Percentiles rank a stretch among this genome's conserved stretches.
phyloP scores from a whole-genome alignment of 163 green algal genomes.

The Trebouxiophyceae sp. region DNA sequence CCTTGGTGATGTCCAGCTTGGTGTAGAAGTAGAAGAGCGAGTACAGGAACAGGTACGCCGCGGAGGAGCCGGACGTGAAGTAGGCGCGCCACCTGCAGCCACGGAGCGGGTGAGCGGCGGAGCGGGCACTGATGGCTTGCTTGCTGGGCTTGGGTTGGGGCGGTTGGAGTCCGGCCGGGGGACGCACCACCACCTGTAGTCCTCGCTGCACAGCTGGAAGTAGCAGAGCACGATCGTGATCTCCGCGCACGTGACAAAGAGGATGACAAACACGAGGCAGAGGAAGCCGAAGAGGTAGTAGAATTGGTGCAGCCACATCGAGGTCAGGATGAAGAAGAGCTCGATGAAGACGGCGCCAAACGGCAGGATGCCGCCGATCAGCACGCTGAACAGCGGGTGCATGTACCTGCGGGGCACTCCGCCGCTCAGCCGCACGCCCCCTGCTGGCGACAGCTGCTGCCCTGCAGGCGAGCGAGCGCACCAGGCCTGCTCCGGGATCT shows the following conservation, averaged over 20 bases:
- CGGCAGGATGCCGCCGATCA: conserved; percentile 92
- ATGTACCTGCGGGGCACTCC: too few species aligned
- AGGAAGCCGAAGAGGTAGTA: conserved; percentile 99
- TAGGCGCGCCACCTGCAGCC: conserved; percentile 94
- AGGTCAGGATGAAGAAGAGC: conserved; percentile 99
- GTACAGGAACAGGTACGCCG: conserved; percentile 96
- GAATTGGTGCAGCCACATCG: conserved; percentile 95
- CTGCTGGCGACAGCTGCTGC: too few species aligned
- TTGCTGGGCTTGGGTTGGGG: neutral
- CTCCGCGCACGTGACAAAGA: conserved; percentile 94
- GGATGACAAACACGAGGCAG: conserved; percentile 91
- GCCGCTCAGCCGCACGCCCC: too few species aligned
- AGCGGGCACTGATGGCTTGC: too few species aligned
- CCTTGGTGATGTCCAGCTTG: conserved; percentile 92
- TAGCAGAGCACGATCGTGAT: conserved; percentile 99
- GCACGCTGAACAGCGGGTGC: conserved; percentile 76
- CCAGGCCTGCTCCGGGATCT: conserved; percentile 65
- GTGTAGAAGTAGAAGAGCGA: conserved; percentile 97
- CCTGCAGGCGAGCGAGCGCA: conserved; percentile 9
- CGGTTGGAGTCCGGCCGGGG: neutral
- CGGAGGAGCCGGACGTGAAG: conserved; percentile 83
- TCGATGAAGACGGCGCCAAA: conserved; percentile 99
- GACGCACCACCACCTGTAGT: conserved; percentile 76
- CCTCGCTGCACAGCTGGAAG: conserved; percentile 88
- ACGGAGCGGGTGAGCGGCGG: conserved; percentile 52